Evolutionary conservation across 129 eudicot species (phyloP), one percentile per base, ranked within the genome.

Genomic region (Chrysanthemum makinoi): DNA sequence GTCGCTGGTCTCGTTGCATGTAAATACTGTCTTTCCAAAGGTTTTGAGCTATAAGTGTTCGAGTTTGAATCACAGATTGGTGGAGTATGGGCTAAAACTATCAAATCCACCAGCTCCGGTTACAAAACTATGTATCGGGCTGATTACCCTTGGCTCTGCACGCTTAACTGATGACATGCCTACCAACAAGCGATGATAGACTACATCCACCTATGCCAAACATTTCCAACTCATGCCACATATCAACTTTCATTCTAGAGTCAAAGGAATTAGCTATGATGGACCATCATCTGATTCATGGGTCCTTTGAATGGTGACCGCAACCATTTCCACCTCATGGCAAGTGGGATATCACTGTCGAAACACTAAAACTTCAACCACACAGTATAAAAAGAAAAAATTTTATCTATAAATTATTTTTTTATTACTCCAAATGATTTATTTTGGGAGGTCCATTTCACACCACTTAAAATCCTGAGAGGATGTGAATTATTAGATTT

Each of bases 1-100:
- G 16, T 62, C 49, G 39, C 48, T 35, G 67, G 67, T 35, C 67
- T 62, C 50, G 50, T 62, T 30, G 67, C 67, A 3, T 62, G 67
- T 28, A 62, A 62, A 33, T 62, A 62, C 46, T 62, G 67, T 62
- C 50, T 62, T 11, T 62, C 67, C 12, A 62, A 28, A 15, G 67
- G 67, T 8, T 30, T 62, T 6, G 8, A 33, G 33, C 67, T 0
- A 62, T 33, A n/a, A 13, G 67, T 62, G 7, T 62, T 62, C 48
- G 67, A 62, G 3, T 30, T 14, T 3, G 67, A 62, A 62, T 30
- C 67, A 9, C 48, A 33, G 3, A 33, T 62, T 62, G 67, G 67
- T 62, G 67, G 67, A 15, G 67, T 62, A 15, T 62, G 67, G 67
- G 18, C 16, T 30, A 62, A 62, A 28, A 62, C 67, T 11, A 33